Evolutionary conservation across 257 asterid species (phyloP), one percentile per base, ranked within the genome.

Genomic region (Thymus quinquecostatus): DNA sequence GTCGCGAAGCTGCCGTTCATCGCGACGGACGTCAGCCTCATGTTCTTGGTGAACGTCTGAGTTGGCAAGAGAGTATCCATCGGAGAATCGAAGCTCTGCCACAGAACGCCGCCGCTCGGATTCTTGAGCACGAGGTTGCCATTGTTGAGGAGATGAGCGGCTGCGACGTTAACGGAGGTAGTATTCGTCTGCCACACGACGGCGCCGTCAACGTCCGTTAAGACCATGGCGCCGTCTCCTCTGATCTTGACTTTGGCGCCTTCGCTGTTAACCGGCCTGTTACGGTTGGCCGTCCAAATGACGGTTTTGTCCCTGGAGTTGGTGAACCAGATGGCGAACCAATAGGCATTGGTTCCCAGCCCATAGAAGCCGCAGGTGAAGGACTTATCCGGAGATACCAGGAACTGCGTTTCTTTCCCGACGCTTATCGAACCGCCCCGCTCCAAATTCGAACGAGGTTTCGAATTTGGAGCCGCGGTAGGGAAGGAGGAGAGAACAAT

Each of bases 31-130:
- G 83, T 80, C 8, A 90, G 55, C 7, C 73, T 81, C 10, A 85
- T 79, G 27, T 43, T 79, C 88, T 88, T 90, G 45, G 92, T 88
- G 57, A 90, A 80, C 1, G 4, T 6, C 61, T 88, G 93, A 14
- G 79, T n/a, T 33, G 97, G 97, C 29, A 90, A 60, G 8, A 90
- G 87, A 38, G 94, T 85, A 59, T 86, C 85, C 0, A 87, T 84
- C 1, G 96, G 96, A 44, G 47, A 84, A 73, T 84, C 96, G 49
- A 87, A 89, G 34, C 88, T 84, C 74, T 87, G 87, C 97, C 97
- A 91, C 32, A 84, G 77, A 49, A 85, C 27, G 6, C 71, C 64
- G 57, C 82, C 86, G 54, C 13, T 29, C 1, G 71, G 75, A 56
- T 73, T 79, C 61, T 51, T 67, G n/a, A 90, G 55, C 3, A 88